phyloP scores from a whole-genome alignment of 1,284 basidiomycete species.

The Coniferiporia weirii region DNA sequence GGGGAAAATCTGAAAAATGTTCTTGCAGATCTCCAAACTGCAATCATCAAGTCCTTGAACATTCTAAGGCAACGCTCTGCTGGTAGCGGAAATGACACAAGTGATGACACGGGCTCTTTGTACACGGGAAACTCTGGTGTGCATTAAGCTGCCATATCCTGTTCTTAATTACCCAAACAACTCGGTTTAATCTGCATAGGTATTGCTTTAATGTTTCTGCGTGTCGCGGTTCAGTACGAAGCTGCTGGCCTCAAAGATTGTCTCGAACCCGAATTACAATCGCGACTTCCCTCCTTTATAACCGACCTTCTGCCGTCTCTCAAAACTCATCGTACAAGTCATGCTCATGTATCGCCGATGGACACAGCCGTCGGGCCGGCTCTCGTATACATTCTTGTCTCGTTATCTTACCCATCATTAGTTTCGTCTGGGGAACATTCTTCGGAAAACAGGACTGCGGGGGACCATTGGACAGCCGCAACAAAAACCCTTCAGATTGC shows the following conservation, averaged over 20 bases:
- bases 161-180: not conserved
- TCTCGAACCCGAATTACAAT: not conserved
- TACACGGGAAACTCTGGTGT: slow-evolving; percentile 14
- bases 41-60: slow-evolving; percentile 1
- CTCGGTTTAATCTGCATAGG: not conserved
- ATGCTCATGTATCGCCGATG: slow-evolving; percentile 11
- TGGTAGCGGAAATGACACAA: not conserved
- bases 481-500: slow-evolving; percentile 5
- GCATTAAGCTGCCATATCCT: not conserved
- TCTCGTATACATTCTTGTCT: slow-evolving; percentile 5
- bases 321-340: not conserved
- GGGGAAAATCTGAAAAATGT: not conserved
- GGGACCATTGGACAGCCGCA: slow-evolving; percentile 2
- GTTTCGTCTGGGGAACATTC: not conserved
- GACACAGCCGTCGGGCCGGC: slow-evolving; percentile 11
- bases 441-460: not conserved
- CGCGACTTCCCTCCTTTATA: slow-evolving; percentile 6
- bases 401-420: slow-evolving; percentile 4
- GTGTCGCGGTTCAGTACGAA: slow-evolving; percentile 6
- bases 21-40: slow-evolving; percentile 1
- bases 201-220: slow-evolving; percentile 15
- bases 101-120: not conserved
- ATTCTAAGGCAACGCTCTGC: not conserved
- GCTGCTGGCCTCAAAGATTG: slow-evolving; percentile 7
- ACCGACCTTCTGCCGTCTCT: not conserved